Percentiles rank a stretch among this genome's conserved stretches.
phyloP scores from a whole-genome alignment of 768 basidiomycete species.

The Leccinum sublutescens region DNA sequence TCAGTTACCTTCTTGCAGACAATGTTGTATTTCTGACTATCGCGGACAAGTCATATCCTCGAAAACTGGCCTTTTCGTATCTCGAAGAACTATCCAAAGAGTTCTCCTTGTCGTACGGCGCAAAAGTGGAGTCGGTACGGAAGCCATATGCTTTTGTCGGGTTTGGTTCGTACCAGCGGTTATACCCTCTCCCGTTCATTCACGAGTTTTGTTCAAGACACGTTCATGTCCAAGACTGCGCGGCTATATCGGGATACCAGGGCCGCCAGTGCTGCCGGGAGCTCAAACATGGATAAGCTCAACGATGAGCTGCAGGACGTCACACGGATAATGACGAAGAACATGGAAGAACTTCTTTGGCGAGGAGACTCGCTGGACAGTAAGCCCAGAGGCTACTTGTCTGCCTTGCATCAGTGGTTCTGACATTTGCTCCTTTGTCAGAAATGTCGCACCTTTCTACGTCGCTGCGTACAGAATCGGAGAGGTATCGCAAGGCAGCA shows the following conservation, averaged over 20 bases:
- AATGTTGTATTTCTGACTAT: constrained; percentile 96
- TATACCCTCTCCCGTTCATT: constrained; percentile 3
- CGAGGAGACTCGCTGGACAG: constrained; percentile 96
- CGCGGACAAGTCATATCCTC: constrained; percentile 94
- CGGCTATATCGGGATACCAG: constrained; percentile 93
- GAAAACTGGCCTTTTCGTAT: constrained; percentile 97
- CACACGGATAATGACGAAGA: constrained; percentile 99
- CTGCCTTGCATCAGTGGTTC: neutral
- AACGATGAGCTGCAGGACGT: constrained; percentile 98
- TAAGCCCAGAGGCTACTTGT: constrained; percentile 39
- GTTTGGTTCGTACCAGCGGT: constrained; percentile 67
- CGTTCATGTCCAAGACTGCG: constrained; percentile 98
- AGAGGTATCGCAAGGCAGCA: constrained; percentile 96
- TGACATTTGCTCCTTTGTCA: constrained; percentile 30
- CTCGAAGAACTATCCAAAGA: constrained; percentile 97
- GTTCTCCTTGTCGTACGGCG: constrained; percentile 88
- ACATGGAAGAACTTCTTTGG: constrained; percentile 99
- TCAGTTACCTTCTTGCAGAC: constrained; percentile 90
- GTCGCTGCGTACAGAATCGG: constrained; percentile 91
- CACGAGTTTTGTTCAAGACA: constrained; percentile 55
- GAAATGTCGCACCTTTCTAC: constrained; percentile 98
- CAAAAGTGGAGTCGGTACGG: constrained; percentile 86
- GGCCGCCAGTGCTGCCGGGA: constrained; percentile 66
- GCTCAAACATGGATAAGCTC: constrained; percentile 75
- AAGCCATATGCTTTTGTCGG: constrained; percentile 99